These are phyloP conservation scores for Narthecium ossifragum DNA, from an alignment of 106 monocot genomes.

Conservation along the genomic window DNA sequence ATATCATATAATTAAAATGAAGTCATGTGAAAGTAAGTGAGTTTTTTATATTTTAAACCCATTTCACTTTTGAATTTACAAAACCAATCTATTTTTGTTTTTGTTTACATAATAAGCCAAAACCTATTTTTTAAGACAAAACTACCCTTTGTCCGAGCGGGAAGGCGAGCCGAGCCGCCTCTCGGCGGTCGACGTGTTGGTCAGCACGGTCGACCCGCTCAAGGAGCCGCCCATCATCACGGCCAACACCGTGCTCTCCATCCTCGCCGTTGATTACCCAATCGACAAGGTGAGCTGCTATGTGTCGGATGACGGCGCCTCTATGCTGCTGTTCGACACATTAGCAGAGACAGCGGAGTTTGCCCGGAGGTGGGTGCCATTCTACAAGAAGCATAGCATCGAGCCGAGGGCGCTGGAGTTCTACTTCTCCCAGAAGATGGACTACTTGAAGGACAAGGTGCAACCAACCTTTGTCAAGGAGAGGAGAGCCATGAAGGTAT, in stretches of 20 bases:
- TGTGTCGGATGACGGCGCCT: constrained; percentile 90
- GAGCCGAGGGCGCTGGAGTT: constrained; percentile 85
- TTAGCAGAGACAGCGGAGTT: constrained; percentile 89
- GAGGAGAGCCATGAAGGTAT: constrained; percentile 83
- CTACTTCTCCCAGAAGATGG: no score
- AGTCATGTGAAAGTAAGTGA: no score
- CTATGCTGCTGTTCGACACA: constrained; percentile 86
- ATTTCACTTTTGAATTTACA: no score
- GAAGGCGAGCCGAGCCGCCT: constrained; percentile 58
- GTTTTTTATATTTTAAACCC: no score
- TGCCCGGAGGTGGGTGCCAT: constrained; percentile 81
- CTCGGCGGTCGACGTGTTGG: constrained; percentile 75
- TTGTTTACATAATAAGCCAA: no score
- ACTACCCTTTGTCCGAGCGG: constrained; percentile 59
- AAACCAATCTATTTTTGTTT: no score
- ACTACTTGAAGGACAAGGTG: no score
- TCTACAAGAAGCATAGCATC: constrained; percentile 64
- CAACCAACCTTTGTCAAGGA: constrained; percentile 90
- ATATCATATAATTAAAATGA: no score
- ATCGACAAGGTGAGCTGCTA: constrained; percentile 83
- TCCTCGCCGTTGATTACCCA: constrained; percentile 89
- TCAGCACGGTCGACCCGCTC: constrained; percentile 86
- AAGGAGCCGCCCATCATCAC: constrained; percentile 98
- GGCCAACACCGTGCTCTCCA: constrained; percentile 91
- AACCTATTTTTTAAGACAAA: no score